These are phyloP conservation scores for Aphanocladium album DNA, from an alignment of 2,329 filamentous ascomycete genomes.

Conservation along the genomic window DNA sequence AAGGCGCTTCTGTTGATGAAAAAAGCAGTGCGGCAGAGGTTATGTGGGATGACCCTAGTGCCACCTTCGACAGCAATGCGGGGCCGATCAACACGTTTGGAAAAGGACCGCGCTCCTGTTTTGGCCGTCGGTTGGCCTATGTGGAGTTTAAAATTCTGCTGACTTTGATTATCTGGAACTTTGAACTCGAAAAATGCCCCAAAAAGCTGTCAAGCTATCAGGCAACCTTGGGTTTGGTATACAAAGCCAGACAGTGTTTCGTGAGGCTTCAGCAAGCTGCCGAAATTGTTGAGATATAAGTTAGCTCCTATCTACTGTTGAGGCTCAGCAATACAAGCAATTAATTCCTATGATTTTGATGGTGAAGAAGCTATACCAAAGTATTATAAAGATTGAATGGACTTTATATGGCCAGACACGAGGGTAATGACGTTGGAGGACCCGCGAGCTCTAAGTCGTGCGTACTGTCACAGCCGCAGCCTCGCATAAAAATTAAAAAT, in stretches of 20 bases:
- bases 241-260: neutral
- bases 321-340: no score
- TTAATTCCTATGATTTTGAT: no score
- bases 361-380: no score
- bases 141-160: neutral
- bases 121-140: neutral
- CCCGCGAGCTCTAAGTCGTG: no score
- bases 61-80: neutral
- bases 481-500: no score
- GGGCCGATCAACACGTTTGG: neutral
- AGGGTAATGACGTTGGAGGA: no score
- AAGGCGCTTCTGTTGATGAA: neutral
- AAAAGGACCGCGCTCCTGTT: neutral
- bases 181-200: neutral
- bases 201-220: neutral
- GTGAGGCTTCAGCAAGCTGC: neutral
- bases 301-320: no score
- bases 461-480: no score
- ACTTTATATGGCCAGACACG: no score
- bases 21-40: neutral
- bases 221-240: neutral
- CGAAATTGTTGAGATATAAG: no score
- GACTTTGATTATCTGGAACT: neutral
- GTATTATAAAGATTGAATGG: no score
- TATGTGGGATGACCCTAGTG: neutral